Evolutionary conservation across 2,329 filamentous ascomycete genomes (phyloP), one percentile per base, ranked within the genome.

Genomic region (Colletotrichum destructivum): DNA sequence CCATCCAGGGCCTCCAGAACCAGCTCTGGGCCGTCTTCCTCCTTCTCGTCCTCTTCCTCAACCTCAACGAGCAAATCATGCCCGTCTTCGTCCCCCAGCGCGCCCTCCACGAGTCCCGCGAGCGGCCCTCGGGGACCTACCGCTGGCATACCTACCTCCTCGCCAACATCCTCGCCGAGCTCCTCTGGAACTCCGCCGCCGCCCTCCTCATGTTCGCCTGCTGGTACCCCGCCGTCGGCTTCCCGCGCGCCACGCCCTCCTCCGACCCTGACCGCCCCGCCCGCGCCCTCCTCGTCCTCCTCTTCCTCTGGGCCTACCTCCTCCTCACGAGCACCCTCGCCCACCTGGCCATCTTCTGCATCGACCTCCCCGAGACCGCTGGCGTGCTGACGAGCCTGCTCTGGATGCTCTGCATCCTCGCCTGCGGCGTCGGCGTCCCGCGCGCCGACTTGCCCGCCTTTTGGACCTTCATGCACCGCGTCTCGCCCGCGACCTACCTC

Each of bases 391-490:
- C 90, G 46, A 91, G 92, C 56, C 76, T 93, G 57, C 79, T 90
- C 71, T 93, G 93, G 81, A 88, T 89, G 64, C 82, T 94, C 66
- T 88, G 84, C 38, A 82, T 94, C 23, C 85, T 91, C 18, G 46
- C 40, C 56, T 66, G 49, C 31, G 56, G 89, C 82, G 89, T 94
- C 47, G 84, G 93, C 63, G 89, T 89, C 2, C 80, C 84, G 0
- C 89, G 89, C 0, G 77, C 76, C 0, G 81, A 84, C 1, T 85
- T 94, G 3, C 91, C 92, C 0, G 83, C 86, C 2, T 93, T 93
- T 82, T 94, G 92, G 92, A 88, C 87, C 64, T 92, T 91, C 82
- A 91, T 92, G 89, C 92, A 93, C 79, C 86, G 89, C 40, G 82
- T 91, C 56, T 92, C 89, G 0, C 92, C 92, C 0, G 89, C 93